Base-by-base conservation (phyloP, 441 rosid species). In the Corymbia calophylla region DNA sequence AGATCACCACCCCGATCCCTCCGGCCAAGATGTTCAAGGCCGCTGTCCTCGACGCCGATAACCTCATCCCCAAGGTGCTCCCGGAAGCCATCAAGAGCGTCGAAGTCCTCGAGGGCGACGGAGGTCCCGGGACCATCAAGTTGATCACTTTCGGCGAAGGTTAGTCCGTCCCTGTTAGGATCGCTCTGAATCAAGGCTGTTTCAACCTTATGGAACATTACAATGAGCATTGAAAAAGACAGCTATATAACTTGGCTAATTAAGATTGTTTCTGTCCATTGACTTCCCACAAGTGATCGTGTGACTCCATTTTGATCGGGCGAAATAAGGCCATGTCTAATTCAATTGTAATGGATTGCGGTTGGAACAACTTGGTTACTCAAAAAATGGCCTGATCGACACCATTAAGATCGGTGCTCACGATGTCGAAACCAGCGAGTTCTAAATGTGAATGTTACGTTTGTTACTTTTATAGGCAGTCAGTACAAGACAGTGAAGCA, bases 1-100 rank as follows among this genome's bases (percentile, higher is more conserved):
- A 21, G 73, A 66, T 88, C 5, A 16, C 25, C 73, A 80, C 88
- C 68, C 1, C 48, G 6, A 51, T 90, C 44, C 89, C 91, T 25
- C 70, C 89, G 25, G 62, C 87, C 16, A 90, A 82, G 89, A 82
- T 90, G 88, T 90, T 90, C 89, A 87, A 90, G 86, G 91, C 91
- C 44, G 15, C 54, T 23, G 88, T 88, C 87, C 85, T 90, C 6
- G 89, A 90, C 15, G 91, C 88, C 21, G 60, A 87, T 29, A 68
- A 35, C 86, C 70, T 90, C 86, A 25, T 89, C 80, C 91, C 91
- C 2, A 89, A 53, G 89, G 32, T 89, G 66, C 48, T 89, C 25
- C 87, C 56, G 6, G 68, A 81, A 11, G 89, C 87, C 62, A 44
- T 89, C 87, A 87, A 87, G 91, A 58, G 89, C 51, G 25, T 88